Base-by-base conservation (phyloP, 2,329 filamentous ascomycete genomes). In the Talaromyces pinophilus region DNA sequence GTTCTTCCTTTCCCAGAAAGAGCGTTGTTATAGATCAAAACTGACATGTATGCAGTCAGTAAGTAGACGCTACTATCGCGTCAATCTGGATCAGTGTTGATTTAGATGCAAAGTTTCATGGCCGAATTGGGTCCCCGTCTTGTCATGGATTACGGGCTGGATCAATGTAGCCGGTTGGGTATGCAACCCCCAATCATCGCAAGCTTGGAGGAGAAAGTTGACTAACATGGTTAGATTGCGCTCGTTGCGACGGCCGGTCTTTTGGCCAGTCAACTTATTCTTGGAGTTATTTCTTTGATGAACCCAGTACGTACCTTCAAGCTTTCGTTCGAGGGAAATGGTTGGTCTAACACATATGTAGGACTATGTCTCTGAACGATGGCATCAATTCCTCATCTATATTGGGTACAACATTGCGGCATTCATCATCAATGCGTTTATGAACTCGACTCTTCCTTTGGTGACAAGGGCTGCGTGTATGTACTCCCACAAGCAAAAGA, bases 381-480 rank as follows among this genome's bases (percentile, higher is more conserved):
- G 89, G 88, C 89, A 92, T 71, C 87, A 91, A 69, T 92, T 92
- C 75, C 79, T 92, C 33, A 88, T 92, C 59, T 92, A 92, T 75
- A 83, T 90, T 54, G 88, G 77, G 6, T 89, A 88, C 73, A 88
- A 86, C 5, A 66, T 87, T 25, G 76, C 85, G 17, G 87, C 87
- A 2, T 86, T 91, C 67, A 65, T 85, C 59, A 79, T 91, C 75
- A 92, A 92, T 69, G 85, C 87, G 1, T 89, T 91, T 69, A 80
- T 84, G 73, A 89, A 87, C 70, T 79, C 81, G 2, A 72, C 88
- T 3, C 81, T 92, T 3, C 89, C 90, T 0, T 82, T 84, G 13
- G 81, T 92, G 70, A 92, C 88, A 73, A 88, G 90, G 73, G 83
- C 83, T 19, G 90, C 90, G 1, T 90, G 76, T 78, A 68, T 70